These are phyloP conservation scores for Blepharisma japonicum DNA, from an alignment of 73 alveolate species.

Conservation along the genomic window DNA sequence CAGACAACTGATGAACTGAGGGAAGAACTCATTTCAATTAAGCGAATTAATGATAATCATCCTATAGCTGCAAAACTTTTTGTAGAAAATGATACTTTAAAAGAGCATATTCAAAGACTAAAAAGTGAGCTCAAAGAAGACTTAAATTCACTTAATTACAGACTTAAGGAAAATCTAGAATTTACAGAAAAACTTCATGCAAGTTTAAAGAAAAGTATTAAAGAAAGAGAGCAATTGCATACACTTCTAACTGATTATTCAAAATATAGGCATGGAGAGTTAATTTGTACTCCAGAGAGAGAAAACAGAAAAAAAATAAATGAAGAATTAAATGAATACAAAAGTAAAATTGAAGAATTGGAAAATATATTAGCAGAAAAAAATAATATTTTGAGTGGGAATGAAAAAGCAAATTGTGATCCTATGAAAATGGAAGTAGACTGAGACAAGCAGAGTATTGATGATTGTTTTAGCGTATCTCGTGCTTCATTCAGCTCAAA, in stretches of 20 bases:
- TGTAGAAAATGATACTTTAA: conserved; percentile 35
- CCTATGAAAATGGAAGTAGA: no score
- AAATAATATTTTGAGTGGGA: no score
- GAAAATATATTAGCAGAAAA: no score
- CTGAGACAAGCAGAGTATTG: no score
- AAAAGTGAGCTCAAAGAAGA: conserved; percentile 52
- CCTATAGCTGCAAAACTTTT: conserved; percentile 25
- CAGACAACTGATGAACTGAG: conserved; percentile 30
- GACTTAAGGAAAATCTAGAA: conserved; percentile 35
- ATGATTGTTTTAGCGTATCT: no score
- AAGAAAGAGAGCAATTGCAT: conserved; percentile 34
- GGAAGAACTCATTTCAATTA: neutral
- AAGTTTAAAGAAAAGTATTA: conserved; percentile 45
- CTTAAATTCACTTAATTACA: conserved; percentile 36
- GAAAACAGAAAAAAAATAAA: no score
- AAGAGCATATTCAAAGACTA: conserved; percentile 39
- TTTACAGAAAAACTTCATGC: conserved; percentile 47
- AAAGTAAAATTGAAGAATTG: no score
- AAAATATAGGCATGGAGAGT: neutral
- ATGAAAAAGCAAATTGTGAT: no score
- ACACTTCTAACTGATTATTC: neutral
- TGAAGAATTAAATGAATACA: no score
- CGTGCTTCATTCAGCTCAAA: no score
- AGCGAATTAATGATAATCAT: conserved; percentile 14
- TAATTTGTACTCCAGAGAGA: no score